phyloP scores from a whole-genome alignment of 2,329 filamentous ascomycete genomes.

The Penicillium polonicum region DNA sequence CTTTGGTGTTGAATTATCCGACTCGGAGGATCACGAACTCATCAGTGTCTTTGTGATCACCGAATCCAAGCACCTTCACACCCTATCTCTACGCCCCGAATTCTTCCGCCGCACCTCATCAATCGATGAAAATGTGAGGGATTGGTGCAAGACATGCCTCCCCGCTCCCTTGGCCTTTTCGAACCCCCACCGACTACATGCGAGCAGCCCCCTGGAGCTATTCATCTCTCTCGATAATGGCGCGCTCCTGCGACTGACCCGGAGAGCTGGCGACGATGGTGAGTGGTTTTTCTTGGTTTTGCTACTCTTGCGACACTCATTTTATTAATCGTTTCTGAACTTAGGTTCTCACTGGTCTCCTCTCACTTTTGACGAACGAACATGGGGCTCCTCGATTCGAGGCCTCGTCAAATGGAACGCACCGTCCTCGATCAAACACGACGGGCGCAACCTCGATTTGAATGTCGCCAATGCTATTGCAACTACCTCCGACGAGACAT shows the following conservation, averaged over 20 bases:
- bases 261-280: slow-evolving; percentile 55
- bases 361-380: slow-evolving; percentile 49
- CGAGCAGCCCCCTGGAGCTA: slow-evolving; percentile 69
- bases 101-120: slow-evolving; percentile 71
- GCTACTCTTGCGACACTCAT: slow-evolving; percentile 6
- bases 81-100: slow-evolving; percentile 76
- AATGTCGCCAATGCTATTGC: slow-evolving; percentile 46
- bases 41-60: slow-evolving; percentile 79
- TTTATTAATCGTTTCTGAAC: slow-evolving; percentile 16
- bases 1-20: slow-evolving; percentile 78
- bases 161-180: slow-evolving; percentile 75
- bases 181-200: slow-evolving; percentile 75
- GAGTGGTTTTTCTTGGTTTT: slow-evolving; percentile 17
- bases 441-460: slow-evolving; percentile 44
- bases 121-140: slow-evolving; percentile 70
- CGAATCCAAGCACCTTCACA: slow-evolving; percentile 74
- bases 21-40: slow-evolving; percentile 73
- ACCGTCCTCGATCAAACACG: slow-evolving; percentile 44
- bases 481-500: slow-evolving; percentile 47
- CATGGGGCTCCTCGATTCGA: slow-evolving; percentile 50
- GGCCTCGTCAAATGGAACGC: slow-evolving; percentile 47
- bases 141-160: slow-evolving; percentile 72
- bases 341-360: slow-evolving; percentile 46
- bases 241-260: slow-evolving; percentile 64
- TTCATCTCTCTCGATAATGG: slow-evolving; percentile 64